Evolutionary conservation across 352 stramenopile genomes (phyloP).

Genomic region (Poterioochromonas sp.): DNA sequence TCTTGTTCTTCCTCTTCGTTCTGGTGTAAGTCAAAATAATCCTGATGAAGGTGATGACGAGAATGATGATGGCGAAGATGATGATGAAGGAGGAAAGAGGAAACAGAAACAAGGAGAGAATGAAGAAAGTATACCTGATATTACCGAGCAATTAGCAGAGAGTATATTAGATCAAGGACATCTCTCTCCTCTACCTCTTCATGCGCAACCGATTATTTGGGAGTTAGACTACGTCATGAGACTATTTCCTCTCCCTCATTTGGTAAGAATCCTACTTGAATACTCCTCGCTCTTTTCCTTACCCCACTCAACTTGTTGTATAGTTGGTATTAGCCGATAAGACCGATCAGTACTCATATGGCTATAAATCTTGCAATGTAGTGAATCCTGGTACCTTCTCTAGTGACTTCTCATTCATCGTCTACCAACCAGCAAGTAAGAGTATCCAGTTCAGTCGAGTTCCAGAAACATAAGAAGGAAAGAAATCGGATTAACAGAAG

Average conservation of each 20-base stretch:
- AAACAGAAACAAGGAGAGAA: conserved; percentile 35
- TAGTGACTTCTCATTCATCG: conserved; percentile 45
- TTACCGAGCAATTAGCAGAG: conserved; percentile 73
- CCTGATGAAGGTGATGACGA: conserved; percentile 41
- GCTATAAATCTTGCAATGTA: conserved; percentile 34
- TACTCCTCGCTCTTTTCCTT: not conserved
- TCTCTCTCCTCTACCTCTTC: conserved; percentile 70
- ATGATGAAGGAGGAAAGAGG: conserved; percentile 26
- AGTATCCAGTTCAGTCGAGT: conserved; percentile 42
- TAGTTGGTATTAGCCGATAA: conserved; percentile 41
- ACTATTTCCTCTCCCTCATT: conserved; percentile 73
- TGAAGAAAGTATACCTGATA: conserved; percentile 51
- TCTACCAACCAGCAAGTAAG: conserved; percentile 41
- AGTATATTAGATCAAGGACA: conserved; percentile 79
- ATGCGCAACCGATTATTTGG: conserved; percentile 71
- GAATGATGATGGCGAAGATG: too few species aligned
- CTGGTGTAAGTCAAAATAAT: not conserved
- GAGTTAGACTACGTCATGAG: conserved; percentile 70
- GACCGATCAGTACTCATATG: conserved; percentile 43
- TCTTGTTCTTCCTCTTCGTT: conserved; percentile 55
- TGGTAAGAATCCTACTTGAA: conserved; percentile 44
- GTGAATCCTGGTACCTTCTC: conserved; percentile 41
- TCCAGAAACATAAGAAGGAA: not conserved
- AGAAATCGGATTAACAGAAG: too few species aligned
- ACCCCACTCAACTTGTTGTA: not conserved